These are phyloP conservation scores for Daldinia loculata DNA, from an alignment of 495 filamentous ascomycete species.

Conservation along the genomic window DNA sequence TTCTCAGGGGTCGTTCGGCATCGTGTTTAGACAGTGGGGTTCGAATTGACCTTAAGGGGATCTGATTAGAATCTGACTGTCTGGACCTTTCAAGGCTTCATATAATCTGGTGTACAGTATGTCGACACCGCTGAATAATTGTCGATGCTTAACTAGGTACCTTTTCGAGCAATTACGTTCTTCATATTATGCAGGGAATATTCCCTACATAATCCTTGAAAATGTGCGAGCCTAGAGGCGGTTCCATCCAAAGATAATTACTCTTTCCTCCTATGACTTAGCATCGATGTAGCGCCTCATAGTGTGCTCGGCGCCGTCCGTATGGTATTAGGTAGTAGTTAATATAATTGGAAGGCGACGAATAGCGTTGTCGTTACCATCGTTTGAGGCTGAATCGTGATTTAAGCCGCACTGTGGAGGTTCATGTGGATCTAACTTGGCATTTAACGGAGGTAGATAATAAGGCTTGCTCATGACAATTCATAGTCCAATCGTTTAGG, in stretches of 20 bases:
- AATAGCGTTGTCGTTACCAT: conserved; percentile 4
- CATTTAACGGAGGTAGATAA: neutral
- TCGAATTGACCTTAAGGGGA: neutral
- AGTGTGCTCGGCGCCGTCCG: neutral
- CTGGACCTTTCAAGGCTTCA: neutral
- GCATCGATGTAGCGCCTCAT: neutral
- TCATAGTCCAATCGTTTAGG: neutral
- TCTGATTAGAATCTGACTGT: no score
- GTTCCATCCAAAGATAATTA: neutral
- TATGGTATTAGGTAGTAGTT: neutral
- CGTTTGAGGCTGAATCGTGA: conserved; percentile 12
- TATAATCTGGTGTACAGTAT: neutral
- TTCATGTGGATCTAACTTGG: neutral
- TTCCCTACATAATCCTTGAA: neutral
- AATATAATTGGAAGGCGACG: neutral
- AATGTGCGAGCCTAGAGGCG: neutral
- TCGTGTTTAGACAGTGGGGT: neutral
- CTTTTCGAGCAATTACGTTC: neutral
- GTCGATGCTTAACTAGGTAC: neutral
- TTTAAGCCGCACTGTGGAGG: conserved; percentile 11
- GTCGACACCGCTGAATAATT: conserved; percentile 3
- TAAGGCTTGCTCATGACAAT: neutral
- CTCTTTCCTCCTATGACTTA: neutral
- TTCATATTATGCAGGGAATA: neutral
- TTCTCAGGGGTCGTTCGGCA: neutral